phyloP scores from a whole-genome alignment of 805 yeast species.

The Ogataea methylovora region DNA sequence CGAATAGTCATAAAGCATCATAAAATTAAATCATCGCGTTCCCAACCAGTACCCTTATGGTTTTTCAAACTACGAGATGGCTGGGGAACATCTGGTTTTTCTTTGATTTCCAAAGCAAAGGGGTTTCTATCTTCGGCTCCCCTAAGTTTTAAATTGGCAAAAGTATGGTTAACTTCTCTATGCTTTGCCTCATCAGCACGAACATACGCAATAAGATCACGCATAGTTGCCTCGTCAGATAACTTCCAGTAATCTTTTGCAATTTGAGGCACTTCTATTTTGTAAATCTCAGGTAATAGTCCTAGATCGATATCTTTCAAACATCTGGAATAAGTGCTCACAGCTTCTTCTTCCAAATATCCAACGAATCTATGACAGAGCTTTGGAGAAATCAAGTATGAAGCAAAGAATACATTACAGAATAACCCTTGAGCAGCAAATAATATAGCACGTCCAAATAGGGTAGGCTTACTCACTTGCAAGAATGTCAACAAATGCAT shows the following conservation, averaged over 20 bases:
- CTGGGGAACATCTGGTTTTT: constrained; percentile 17
- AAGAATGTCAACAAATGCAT: constrained; percentile 69
- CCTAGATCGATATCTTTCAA: constrained; percentile 45
- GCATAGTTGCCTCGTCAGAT: constrained; percentile 41
- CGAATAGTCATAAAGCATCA: no score
- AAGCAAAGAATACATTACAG: constrained; percentile 54
- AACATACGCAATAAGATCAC: constrained; percentile 51
- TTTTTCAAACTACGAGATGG: constrained; percentile 19
- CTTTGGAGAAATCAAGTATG: constrained; percentile 50
- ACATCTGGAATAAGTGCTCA: constrained; percentile 57
- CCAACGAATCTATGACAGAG: constrained; percentile 74
- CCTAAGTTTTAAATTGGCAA: constrained; percentile 47
- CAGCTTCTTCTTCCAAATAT: constrained; percentile 72
- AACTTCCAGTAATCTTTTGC: constrained; percentile 62
- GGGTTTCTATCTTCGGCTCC: constrained; percentile 53
- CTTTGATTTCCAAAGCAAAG: constrained; percentile 39
- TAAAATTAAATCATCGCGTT: constrained; percentile 22
- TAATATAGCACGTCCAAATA: constrained; percentile 46
- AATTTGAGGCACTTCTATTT: constrained; percentile 43
- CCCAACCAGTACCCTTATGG: constrained; percentile 26
- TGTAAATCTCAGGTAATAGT: constrained; percentile 39
- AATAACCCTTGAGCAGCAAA: constrained; percentile 66
- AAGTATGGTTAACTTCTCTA: constrained; percentile 72
- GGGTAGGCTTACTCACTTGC: constrained; percentile 54
- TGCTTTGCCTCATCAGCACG: constrained; percentile 78